Conservation (phyloP, 225 moss, liverwort and hornwort species). For the Sphagnum tenellum region DNA sequence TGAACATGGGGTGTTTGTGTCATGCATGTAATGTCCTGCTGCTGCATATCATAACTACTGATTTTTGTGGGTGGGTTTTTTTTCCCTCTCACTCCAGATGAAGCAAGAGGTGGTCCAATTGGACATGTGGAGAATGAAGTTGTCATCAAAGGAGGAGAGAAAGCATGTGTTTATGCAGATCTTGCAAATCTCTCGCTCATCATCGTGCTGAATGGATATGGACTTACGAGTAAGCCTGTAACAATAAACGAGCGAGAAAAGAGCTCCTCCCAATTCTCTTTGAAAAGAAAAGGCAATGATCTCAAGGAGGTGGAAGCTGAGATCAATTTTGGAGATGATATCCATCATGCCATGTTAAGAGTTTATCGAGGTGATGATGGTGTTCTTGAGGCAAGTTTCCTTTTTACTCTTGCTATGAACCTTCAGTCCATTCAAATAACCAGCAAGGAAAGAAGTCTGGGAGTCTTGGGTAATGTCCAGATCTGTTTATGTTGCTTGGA, state of each 20-base stretch:
- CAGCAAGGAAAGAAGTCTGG: background rate
- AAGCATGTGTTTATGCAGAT: slow-evolving; percentile 63
- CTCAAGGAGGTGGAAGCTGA: slow-evolving; percentile 58
- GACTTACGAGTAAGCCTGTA: slow-evolving; percentile 64
- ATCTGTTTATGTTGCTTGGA: no score
- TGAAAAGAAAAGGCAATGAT: slow-evolving; percentile 30
- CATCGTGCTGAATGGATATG: slow-evolving; percentile 57
- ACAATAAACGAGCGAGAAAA: slow-evolving; percentile 52
- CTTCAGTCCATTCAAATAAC: background rate
- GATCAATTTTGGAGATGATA: slow-evolving; percentile 78
- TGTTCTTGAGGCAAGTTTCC: slow-evolving; percentile 69
- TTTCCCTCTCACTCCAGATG: slow-evolving; percentile 23
- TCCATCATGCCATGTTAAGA: slow-evolving; percentile 64
- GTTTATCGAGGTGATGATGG: slow-evolving; percentile 79
- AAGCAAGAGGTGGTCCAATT: slow-evolving; percentile 32
- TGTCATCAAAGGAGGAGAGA: slow-evolving; percentile 44
- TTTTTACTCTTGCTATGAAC: background rate
- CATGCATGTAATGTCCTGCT: slow-evolving; percentile 1
- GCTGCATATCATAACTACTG: background rate
- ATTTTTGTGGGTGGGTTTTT: no score
- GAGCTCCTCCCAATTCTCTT: slow-evolving; percentile 32
- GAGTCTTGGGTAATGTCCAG: no score
- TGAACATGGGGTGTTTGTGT: slow-evolving; percentile 1
- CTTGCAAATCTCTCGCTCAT: slow-evolving; percentile 68
- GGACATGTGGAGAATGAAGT: slow-evolving; percentile 28